Percentiles rank a stretch among this genome's conserved stretches.
Conservation (phyloP, 179 eudicot species). For the Beta corolliflora region DNA sequence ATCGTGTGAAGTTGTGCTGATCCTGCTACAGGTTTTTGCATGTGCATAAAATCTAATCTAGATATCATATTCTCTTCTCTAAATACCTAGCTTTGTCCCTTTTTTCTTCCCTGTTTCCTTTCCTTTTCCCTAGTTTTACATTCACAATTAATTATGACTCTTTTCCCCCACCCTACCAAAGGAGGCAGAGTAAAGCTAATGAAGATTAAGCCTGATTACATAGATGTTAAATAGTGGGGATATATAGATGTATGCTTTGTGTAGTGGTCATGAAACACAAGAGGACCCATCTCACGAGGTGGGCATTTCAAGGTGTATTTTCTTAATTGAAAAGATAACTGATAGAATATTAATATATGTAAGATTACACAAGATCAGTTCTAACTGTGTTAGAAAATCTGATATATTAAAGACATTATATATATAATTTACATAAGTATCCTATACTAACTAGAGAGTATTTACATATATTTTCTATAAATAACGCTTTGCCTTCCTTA, state of each 20-base stretch:
- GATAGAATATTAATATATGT: too few relatives aligned
- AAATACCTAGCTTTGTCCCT: not conserved
- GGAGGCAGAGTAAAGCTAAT: too few relatives aligned
- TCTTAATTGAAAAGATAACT: too few relatives aligned
- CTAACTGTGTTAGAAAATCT: too few relatives aligned
- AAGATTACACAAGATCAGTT: too few relatives aligned
- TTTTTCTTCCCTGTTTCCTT: not conserved
- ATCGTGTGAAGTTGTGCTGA: constrained; percentile 29
- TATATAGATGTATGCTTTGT: too few relatives aligned
- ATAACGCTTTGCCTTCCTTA: too few relatives aligned
- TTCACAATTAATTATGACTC: not conserved
- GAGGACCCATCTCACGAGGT: not conserved
- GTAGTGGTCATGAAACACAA: not conserved
- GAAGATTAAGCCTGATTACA: too few relatives aligned
- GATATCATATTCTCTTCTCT: constrained; percentile 25
- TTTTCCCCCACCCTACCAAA: not conserved
- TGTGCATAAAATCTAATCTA: constrained; percentile 34
- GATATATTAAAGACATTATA: too few relatives aligned
- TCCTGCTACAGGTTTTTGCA: constrained; percentile 17
- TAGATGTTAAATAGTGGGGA: too few relatives aligned
- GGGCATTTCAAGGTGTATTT: not conserved
- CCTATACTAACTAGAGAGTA: not conserved
- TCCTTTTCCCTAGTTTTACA: not conserved
- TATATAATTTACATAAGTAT: too few relatives aligned
- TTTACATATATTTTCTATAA: not conserved